phyloP scores from a whole-genome alignment of 164 flowering plant genomes.

The Warburgia ugandensis region DNA sequence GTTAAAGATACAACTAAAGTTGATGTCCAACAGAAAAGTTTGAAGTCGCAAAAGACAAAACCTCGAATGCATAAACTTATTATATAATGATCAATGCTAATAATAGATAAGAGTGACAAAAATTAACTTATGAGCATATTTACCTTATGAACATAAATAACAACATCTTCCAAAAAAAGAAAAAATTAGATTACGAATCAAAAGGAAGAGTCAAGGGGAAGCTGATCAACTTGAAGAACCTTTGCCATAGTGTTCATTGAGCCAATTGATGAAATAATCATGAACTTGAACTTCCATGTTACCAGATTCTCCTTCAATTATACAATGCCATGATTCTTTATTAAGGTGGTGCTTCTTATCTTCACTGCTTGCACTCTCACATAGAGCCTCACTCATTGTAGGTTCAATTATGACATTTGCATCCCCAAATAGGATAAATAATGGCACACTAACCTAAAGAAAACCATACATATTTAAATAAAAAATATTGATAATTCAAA shows the following conservation, averaged over 20 bases:
- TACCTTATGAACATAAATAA: neutral
- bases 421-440: slow-evolving; percentile 83
- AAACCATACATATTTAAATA: neutral
- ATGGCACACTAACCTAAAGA: slow-evolving; percentile 73
- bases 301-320: slow-evolving; percentile 94
- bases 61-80: no score
- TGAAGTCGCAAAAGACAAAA: no score
- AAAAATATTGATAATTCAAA: no score
- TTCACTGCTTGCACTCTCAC: slow-evolving; percentile 63
- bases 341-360: slow-evolving; percentile 75
- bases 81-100: no score
- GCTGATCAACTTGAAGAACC: neutral
- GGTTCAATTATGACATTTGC: slow-evolving; percentile 82
- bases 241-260: slow-evolving; percentile 36
- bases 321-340: slow-evolving; percentile 62
- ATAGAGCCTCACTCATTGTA: slow-evolving; percentile 82
- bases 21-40: no score
- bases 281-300: slow-evolving; percentile 54
- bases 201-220: neutral
- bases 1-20: no score
- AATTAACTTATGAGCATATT: neutral
- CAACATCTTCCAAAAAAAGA: no score
- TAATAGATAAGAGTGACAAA: no score
- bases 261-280: slow-evolving; percentile 73
- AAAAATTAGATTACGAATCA: no score